Evolutionary conservation across 148 eudicot species (phyloP), one percentile per base, ranked within the genome.

Genomic region (Diospyros kaki): DNA sequence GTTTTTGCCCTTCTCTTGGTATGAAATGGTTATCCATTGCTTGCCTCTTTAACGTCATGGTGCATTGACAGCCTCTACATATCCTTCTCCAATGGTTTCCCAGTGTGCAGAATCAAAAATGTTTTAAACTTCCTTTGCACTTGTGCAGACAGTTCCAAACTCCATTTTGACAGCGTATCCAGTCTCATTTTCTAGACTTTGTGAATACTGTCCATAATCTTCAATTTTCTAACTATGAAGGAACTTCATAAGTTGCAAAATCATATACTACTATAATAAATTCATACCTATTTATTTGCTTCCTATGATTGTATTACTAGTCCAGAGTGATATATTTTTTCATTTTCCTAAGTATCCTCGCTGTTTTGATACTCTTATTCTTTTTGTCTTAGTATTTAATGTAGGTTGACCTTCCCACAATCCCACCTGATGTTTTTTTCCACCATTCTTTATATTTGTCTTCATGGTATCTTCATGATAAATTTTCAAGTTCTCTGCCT

Each of bases 1-100:
- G 90, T 93, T 73, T 89, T 89, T 68, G 88, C 98, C 58, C 85
- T 95, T 79, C 83, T 95, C 65, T 74, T 95, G 98, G 99, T 95
- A 86, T 75, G 86, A 71, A 28, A 75, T 76, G 61, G 58, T 52
- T 71, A 66, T 82, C 66, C 61, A 72, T 73, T 67, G 38, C 4
- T 75, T 51, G 79, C 60, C 54, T 77, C 53, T 11, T 45, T 45
- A 58, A 53, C n/a, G 60, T 52, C 5, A 53, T 3, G 9, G 45
- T 59, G 8, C 38, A 61, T 54, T 58, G 14, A 42, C 4, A 39
- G 78, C 72, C 71, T 69, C 3, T 9, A 58, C 14, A 14, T 73
- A 48, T 61, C 44, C 66, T 63, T 59, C 44, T 72, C 54, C 56
- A 10, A 38, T 61, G 50, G 4, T 72, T n/a, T 18, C 64, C 64